phyloP scores from a whole-genome alignment of 2,329 filamentous ascomycete genomes.

The Diaporthe citriasiana region DNA sequence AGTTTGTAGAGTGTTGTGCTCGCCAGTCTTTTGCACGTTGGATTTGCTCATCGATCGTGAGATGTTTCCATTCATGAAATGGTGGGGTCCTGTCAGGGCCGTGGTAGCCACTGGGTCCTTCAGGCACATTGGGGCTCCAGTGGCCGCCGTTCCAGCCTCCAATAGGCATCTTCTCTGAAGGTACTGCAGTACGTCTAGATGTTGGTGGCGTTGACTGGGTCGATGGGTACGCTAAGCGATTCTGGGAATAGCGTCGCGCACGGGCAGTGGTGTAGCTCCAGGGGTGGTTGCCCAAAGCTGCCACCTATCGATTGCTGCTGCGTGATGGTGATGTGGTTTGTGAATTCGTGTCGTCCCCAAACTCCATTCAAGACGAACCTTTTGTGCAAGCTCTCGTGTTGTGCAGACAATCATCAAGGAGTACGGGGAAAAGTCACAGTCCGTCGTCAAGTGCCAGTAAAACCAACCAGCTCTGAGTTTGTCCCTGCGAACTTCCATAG shows the following conservation, averaged over 20 bases:
- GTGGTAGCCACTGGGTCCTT: constrained; percentile 10
- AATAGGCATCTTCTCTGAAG: background rate
- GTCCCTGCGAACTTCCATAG: background rate
- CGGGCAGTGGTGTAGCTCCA: background rate
- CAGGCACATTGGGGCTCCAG: background rate
- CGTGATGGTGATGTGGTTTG: constrained; percentile 17
- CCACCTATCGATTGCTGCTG: constrained; percentile 27
- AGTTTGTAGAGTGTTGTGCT: background rate
- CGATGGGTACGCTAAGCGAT: background rate
- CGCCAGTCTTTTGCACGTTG: constrained; percentile 24
- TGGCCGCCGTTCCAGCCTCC: constrained; percentile 4
- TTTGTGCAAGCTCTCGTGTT: constrained; percentile 12
- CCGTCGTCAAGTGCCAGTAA: background rate
- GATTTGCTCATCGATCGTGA: constrained; percentile 34
- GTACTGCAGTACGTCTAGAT: background rate
- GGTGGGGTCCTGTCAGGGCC: constrained; percentile 28
- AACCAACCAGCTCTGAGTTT: background rate
- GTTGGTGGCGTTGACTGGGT: constrained; percentile 1
- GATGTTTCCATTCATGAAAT: constrained; percentile 26
- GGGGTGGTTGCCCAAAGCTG: constrained; percentile 24
- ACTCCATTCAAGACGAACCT: background rate
- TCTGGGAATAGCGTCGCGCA: background rate
- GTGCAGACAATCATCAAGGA: background rate
- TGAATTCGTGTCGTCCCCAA: background rate
- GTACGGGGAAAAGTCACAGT: background rate